Base-by-base conservation (phyloP, 2,329 filamentous ascomycete species). In the Byssoonygena ceratinophila region DNA sequence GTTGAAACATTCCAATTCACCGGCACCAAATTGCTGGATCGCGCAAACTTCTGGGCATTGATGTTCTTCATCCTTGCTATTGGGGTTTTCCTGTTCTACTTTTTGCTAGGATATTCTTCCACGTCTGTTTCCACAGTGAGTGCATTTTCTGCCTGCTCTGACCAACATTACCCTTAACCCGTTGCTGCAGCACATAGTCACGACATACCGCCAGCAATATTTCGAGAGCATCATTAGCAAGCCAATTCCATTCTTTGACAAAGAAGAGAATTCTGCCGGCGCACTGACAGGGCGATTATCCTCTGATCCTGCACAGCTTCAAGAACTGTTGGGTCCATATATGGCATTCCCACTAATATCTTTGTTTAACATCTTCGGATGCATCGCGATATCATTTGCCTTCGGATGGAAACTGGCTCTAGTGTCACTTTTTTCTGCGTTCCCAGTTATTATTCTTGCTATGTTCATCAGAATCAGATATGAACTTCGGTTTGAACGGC, bases 391-490 rank as follows among this genome's bases (percentile, higher is more conserved):
- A 48, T 76, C 83, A 1, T 88, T 87, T 60, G 72, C 76, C 3
- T 87, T 84, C 63, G 83, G 83, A 1, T 90, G 86, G 86, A 90
- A 88, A 64, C 73, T 91, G 7, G 80, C 82, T 0, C 68, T 88
- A 0, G 81, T 90, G 0, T 76, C 79, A 0, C 70, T 81, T 7
- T 84, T 80, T 59, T 79, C 84, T 1, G 70, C 73, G 0, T 63
- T 79, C 51, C 78, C 78, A 1, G 64, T 75, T 6, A 72, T 78
- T 2, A 66, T 79, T 6, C 58, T 65, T 3, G 72, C 75, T 9
- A 73, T 72, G 2, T 79, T 73, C 55, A 65, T 74, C 56, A 71
- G 78, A 11, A 66, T 81, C 40, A 71, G 82, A 54, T 85, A 87
- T 57, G 83, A 85, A 58, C 73, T 80, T 60, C 71, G 82, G 55